Conservation (phyloP, 2,329 filamentous ascomycete genomes). For the Cytospora piceae region DNA sequence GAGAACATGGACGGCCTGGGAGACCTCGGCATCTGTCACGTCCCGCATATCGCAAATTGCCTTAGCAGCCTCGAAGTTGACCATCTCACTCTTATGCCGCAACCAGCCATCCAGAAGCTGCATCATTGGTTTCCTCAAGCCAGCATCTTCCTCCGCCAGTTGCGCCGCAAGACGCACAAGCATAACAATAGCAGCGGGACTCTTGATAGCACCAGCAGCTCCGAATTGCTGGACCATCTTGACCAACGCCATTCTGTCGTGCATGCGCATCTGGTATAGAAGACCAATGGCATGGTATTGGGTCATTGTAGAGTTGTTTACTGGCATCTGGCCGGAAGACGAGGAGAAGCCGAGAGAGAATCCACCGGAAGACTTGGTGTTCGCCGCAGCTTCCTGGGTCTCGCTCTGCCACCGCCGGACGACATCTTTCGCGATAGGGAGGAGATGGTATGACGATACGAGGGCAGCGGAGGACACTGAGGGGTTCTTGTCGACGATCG, state of each 20-base stretch:
- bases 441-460: conserved; percentile 95
- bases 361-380: conserved; percentile 83
- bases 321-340: conserved; percentile 71
- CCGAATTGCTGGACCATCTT: conserved; percentile 99
- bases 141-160: conserved; percentile 88
- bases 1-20: conserved; percentile 90
- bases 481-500: conserved; percentile 98
- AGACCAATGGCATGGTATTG: conserved; percentile 98
- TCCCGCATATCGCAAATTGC: conserved; percentile 95
- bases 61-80: conserved; percentile 99
- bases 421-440: conserved; percentile 93
- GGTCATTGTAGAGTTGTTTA: conserved; percentile 95
- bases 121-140: conserved; percentile 94
- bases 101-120: conserved; percentile 94
- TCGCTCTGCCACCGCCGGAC: conserved; percentile 98
- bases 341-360: conserved; percentile 93
- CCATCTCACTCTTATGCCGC: conserved; percentile 98
- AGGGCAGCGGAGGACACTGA: conserved; percentile 95
- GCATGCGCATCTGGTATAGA: conserved; percentile 95
- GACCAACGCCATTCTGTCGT: conserved; percentile 96
- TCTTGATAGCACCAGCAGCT: conserved; percentile 88
- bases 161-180: conserved; percentile 91
- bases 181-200: conserved; percentile 88
- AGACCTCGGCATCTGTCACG: conserved; percentile 87
- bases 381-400: conserved; percentile 93